Base-by-base conservation (phyloP, 2,329 filamentous ascomycete species). In the Hypoxylon sp. region DNA sequence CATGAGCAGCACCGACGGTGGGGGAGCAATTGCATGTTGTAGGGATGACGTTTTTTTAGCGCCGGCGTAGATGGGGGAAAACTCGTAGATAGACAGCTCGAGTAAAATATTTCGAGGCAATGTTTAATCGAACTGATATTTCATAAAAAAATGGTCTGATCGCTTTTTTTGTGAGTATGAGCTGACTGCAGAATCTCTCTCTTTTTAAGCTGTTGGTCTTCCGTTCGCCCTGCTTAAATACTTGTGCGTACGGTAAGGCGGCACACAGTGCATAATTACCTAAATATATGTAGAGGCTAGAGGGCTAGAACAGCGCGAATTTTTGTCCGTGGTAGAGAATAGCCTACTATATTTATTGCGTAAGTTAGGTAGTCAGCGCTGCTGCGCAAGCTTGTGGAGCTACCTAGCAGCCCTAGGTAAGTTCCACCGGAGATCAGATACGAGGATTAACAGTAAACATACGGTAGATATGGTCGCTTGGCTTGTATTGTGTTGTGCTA, bases 111-210 rank as follows among this genome's bases (percentile, higher is more conserved):
- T 68, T 68, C 57, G 71, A 73, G 68, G 56, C 67, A 71, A 71
- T 73, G 65, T 71, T 68, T 73, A 73, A 72, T 72, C 67, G 64
- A 69, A 65, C 38, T 48, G 48, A 67, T 7, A 28, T 68, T 59
- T 17, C 4, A 48, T 9, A 49, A 45, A 53, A 49, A 45, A 53
- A 46, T 53, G 49, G 38, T 53, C 49, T 38, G 49, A 61, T 34
- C 17, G 32, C 55, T 49, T 38, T 30, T 6, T 6, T 30, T 32
- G 17, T 43, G 17, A 21, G 38, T 19, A 43, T 17, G 36, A 23
- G 57, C 23, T 58, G 14, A 52, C 34, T 65, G 57, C 45, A 46
- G 49, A 32, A 38, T 38, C 41, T 23, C 23, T 23, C 5, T 23
- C 51, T 14, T 21, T 30, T n/a, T 11, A 17, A 60, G 55, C 25